Conservation (phyloP, 768 basidiomycete species). For the Sistotremastrum suecicum region DNA sequence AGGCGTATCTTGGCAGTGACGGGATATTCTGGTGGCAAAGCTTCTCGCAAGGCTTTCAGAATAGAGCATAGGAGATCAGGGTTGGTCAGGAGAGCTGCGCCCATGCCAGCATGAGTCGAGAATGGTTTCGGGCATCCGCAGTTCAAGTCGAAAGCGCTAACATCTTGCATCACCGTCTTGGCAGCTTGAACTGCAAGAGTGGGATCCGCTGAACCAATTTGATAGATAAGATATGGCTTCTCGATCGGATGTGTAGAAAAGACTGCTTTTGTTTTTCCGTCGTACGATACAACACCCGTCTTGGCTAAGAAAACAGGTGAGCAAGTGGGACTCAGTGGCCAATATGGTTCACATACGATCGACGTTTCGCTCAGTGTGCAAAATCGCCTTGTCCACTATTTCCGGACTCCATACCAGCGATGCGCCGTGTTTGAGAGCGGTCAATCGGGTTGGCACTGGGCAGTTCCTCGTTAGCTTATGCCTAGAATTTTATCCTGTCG, state of each 20-base stretch:
- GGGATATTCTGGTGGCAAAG: conserved; percentile 63
- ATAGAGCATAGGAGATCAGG: conserved; percentile 88
- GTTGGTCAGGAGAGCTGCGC: conserved; percentile 84
- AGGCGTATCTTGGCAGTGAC: conserved; percentile 93
- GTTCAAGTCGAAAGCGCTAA: conserved; percentile 92
- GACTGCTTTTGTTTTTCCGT: conserved; percentile 72
- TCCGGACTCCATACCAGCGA: conserved; percentile 95
- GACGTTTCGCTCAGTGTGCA: conserved; percentile 70
- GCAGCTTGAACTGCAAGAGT: conserved; percentile 89
- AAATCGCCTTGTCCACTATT: conserved; percentile 89
- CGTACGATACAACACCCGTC: conserved; percentile 80
- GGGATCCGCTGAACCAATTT: conserved; percentile 85
- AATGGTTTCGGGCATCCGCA: conserved; percentile 97
- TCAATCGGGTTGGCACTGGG: conserved; percentile 71
- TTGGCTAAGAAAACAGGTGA: conserved; percentile 32
- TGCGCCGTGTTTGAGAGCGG: conserved; percentile 86
- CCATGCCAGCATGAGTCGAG: conserved; percentile 90
- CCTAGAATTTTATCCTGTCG: conserved; percentile 1
- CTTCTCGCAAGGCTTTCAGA: conserved; percentile 58
- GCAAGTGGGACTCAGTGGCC: background rate
- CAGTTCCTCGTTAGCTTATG: conserved; percentile 9
- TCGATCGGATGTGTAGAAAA: conserved; percentile 92
- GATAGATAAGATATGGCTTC: conserved; percentile 88
- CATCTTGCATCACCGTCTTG: conserved; percentile 69
- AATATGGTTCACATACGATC: conserved; percentile 50